Evolutionary conservation across 192 early-diverging fungal genomes (phyloP), one percentile per base, ranked within the genome.

Genomic region (Oehlia diaphana): DNA sequence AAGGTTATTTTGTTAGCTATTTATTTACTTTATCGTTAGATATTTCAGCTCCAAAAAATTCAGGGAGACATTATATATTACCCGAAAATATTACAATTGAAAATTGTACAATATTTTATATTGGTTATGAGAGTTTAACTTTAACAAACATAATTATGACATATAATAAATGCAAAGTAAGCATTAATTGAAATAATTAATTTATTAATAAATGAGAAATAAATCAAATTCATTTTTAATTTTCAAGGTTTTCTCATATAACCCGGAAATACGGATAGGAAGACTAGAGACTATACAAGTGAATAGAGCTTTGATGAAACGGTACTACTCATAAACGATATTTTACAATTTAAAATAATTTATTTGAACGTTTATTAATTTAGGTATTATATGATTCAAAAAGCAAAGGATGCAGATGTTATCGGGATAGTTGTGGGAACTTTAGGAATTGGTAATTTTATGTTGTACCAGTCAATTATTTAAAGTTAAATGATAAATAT

Each of bases 391-490:
- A 89, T 94, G 87, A 90, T 99, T 35, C 96, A 98, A 84, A 93
- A 93, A 73, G 97, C 96, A 19, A 92, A 91, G 78, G 96, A 99
- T 85, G 94, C 97, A 14, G 90, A 94, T 81, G 91, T 95, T 23
- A 91, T 98, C 82, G 98, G 96, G 9, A 96, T 99, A 39, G 96
- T 98, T 21, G 94, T 97, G 31, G 98, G 98, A 37, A 98, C 98
- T 0, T 85, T 98, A 26, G 98, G 96, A 47, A 95, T 96, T 72
- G 93, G 95, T 95, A 86, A 88, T 90, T 80, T 13, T 67, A 26
- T 1, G 26, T 53, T 13, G 47, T 77, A n/a, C 47, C 19, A 26
- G 13, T 13, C 9, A 33, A 31, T 69, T 69, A 21, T 33, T 21
- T 44, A 35, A 67, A 39, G 16, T 79, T 47, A 31, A 23, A 21